phyloP scores from a whole-genome alignment of 495 filamentous ascomycete species.

The Pyronema domesticum region DNA sequence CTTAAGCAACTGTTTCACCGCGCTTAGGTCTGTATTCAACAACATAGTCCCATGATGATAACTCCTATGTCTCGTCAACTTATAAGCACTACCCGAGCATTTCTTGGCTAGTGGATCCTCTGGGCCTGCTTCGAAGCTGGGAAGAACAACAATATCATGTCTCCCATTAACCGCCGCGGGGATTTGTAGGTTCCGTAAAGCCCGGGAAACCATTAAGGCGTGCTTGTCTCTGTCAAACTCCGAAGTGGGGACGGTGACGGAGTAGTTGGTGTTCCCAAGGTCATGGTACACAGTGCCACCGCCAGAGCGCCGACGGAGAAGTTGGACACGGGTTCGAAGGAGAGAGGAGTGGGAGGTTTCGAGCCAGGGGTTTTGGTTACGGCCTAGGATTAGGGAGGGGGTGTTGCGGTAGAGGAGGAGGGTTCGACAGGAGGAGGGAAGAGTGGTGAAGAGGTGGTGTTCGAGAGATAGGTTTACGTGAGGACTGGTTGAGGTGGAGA shows the following conservation, averaged over 20 bases:
- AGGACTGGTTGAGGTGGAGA: slow-evolving; percentile 56
- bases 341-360: slow-evolving; percentile 60
- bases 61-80: slow-evolving; percentile 57
- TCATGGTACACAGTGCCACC: slow-evolving; percentile 93
- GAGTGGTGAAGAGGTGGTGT: slow-evolving; percentile 63
- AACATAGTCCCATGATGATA: slow-evolving; percentile 89
- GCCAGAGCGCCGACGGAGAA: slow-evolving; percentile 66
- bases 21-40: slow-evolving; percentile 46
- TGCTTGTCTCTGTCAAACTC: slow-evolving; percentile 70
- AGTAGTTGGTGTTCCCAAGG: slow-evolving; percentile 79
- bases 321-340: slow-evolving; percentile 25
- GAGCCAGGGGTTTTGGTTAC: slow-evolving; percentile 95
- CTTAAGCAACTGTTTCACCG: slow-evolving; percentile 45
- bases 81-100: slow-evolving; percentile 84
- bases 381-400: slow-evolving; percentile 74
- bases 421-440: slow-evolving; percentile 49
- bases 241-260: slow-evolving; percentile 60
- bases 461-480: slow-evolving; percentile 91
- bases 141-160: slow-evolving; percentile 77
- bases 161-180: slow-evolving; percentile 59
- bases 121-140: slow-evolving; percentile 5
- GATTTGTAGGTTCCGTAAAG: slow-evolving; percentile 39
- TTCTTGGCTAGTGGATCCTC: slow-evolving; percentile 40
- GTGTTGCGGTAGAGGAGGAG: slow-evolving; percentile 77
- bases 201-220: slow-evolving; percentile 75